Evolutionary conservation across 2,329 filamentous ascomycete genomes (phyloP), one percentile per base, ranked within the genome.

Genomic region (Trichophyton mentagrophytes): DNA sequence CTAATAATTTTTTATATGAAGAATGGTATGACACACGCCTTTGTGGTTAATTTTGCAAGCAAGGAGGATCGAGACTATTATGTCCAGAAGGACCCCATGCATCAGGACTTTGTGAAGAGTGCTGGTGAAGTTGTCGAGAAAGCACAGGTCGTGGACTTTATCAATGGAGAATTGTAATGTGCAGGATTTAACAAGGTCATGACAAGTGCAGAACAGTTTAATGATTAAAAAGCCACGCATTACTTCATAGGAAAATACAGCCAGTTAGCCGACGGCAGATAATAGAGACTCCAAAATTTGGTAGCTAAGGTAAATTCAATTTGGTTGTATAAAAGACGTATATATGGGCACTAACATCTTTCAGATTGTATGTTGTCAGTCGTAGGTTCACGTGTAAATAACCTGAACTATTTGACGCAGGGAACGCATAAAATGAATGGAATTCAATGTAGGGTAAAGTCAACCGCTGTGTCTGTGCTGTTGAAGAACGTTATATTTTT

Each of bases 31-130:
- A 85, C 85, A 0, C 87, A 90, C 68, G 84, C 78, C 0, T 90
- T 90, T 64, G 79, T 90, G 1, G 78, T 80, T 22, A 82, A 88
- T 66, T 90, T 90, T 62, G 78, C 80, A 8, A 85, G 71, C 22
- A 75, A 76, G 17, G 79, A 82, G 64, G 86, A 90, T 68, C 76
- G 86, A 55, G 79, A 84, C 63, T 89, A 88, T 67, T 90, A 90
- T 68, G 72, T 87, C 5, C 71, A 80, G 58, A 73, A 82, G 33
- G 87, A 90, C 66, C 84, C 85, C 1, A 80, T 73, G 7, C 87
- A 90, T 68, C 72, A 77, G 40, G 80, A 71, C 0, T 89, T 88
- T 65, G 74, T 82, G n/a, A 73, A 79, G 61, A 78, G 65, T 27
- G 46, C 73, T 2, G 61, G 57, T 7, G 70, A 65, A 3, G 25